phyloP scores from a whole-genome alignment of 108 stramenopile species.

The Aurantiochytrium sp. region DNA sequence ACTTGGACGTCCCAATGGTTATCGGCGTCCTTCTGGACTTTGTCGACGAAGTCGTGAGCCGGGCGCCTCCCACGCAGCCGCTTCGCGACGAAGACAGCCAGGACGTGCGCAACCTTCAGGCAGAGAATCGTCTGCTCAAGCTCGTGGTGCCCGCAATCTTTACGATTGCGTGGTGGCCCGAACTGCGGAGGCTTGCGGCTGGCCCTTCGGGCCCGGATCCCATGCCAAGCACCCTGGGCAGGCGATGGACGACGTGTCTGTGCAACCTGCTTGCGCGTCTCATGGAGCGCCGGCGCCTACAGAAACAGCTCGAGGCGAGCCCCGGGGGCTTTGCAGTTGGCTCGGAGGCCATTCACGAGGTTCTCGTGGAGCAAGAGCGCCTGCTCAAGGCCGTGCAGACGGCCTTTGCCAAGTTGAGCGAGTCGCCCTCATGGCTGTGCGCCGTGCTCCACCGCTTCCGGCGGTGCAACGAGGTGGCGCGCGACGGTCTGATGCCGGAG shows the following conservation, averaged over 20 bases:
- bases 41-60: background rate
- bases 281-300: background rate
- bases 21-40: background rate
- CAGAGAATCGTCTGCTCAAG: background rate
- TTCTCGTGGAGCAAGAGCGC: background rate
- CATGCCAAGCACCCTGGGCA: background rate
- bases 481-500: background rate
- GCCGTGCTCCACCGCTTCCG: background rate
- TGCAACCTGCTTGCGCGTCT: background rate
- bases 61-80: background rate
- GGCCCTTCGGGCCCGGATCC: background rate
- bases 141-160: constrained; percentile 16
- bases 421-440: background rate
- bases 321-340: background rate
- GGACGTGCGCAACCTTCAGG: background rate
- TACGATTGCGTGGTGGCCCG: background rate
- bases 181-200: background rate
- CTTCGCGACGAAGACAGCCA: background rate
- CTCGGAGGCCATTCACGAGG: background rate
- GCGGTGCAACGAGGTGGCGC: background rate
- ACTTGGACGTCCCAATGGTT: background rate
- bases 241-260: background rate
- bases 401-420: background rate
- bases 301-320: background rate
- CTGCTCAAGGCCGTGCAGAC: background rate